Evolutionary conservation across 2,329 filamentous ascomycete genomes (phyloP).

Genomic region (Tolypocladium amazonense): DNA sequence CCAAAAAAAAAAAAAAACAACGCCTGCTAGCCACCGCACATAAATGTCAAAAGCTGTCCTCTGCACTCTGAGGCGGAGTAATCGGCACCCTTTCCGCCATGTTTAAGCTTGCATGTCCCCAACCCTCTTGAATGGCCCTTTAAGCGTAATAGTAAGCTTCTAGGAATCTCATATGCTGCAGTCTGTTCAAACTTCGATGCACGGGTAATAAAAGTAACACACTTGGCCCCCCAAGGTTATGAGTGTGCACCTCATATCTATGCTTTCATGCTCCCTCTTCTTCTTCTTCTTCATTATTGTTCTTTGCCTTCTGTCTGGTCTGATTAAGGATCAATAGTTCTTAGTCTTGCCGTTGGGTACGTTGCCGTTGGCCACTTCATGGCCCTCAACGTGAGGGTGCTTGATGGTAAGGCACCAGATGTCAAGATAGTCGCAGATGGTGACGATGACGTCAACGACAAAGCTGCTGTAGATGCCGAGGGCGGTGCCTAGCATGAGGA

Average conservation of each 20-base stretch:
- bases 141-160: not conserved
- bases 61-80: not conserved
- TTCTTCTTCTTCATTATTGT: not conserved
- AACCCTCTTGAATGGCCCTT: not conserved
- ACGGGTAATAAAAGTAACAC: not conserved
- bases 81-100: not conserved
- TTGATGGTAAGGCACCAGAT: slow-evolving; percentile 99
- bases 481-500: slow-evolving; percentile 73
- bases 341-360: slow-evolving; percentile 27
- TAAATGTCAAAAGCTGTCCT: not conserved
- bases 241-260: too few species aligned
- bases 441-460: slow-evolving; percentile 92
- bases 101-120: not conserved
- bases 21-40: not conserved
- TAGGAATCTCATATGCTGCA: not conserved
- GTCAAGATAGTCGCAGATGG: slow-evolving; percentile 95
- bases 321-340: slow-evolving; percentile 12
- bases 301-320: too few species aligned
- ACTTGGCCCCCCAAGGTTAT: not conserved
- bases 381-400: slow-evolving; percentile 50
- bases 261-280: not conserved
- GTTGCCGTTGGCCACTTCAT: slow-evolving; percentile 8
- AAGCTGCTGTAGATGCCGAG: slow-evolving; percentile 95
- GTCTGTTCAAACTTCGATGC: not conserved
- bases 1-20: too few species aligned